A percentile compares a stretch with the other conserved stretches of the same genome.
Evolutionary conservation across 148 eudicot genomes (phyloP).

Genomic region (Drosera capensis): DNA sequence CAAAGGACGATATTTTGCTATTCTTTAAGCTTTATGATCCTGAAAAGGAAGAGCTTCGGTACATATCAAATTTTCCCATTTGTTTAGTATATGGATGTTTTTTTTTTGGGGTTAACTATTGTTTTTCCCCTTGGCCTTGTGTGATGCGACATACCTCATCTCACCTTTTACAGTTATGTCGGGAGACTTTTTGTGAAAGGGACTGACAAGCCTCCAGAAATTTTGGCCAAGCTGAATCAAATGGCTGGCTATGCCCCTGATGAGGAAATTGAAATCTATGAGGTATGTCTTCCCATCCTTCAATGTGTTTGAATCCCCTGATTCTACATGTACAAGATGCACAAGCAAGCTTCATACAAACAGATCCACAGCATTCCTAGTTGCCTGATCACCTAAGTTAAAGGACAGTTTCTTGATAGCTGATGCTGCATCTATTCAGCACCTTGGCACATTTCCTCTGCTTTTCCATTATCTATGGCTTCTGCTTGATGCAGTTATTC

Average conservation of each 20-base stretch:
- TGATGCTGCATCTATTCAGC: too few relatives aligned
- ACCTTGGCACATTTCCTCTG: too few relatives aligned
- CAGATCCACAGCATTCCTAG: too few relatives aligned
- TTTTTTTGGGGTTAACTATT: not conserved
- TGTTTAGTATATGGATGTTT: not conserved
- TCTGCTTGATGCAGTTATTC: too few relatives aligned
- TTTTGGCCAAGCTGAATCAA: slow-evolving; percentile 47
- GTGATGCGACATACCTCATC: too few relatives aligned
- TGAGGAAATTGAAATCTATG: slow-evolving; percentile 67
- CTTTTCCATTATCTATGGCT: too few relatives aligned
- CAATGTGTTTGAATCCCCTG: not conserved
- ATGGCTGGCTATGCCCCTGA: slow-evolving; percentile 77
- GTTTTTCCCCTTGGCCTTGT: slow-evolving; percentile 6
- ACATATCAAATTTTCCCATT: slow-evolving; percentile 1
- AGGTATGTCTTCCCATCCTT: slow-evolving; percentile 41
- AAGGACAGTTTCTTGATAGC: too few relatives aligned
- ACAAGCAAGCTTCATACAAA: too few relatives aligned
- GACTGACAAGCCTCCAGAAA: slow-evolving; percentile 44
- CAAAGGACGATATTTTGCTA: slow-evolving; percentile 79
- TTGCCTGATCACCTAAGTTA: too few relatives aligned
- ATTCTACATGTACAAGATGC: not conserved
- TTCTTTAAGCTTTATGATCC: slow-evolving; percentile 94
- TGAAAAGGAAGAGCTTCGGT: slow-evolving; percentile 81
- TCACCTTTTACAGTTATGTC: slow-evolving; percentile 40
- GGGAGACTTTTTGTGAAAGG: slow-evolving; percentile 73